Evolutionary conservation across 306 rosid genomes (phyloP).

Genomic region (Fragaria vesca): DNA sequence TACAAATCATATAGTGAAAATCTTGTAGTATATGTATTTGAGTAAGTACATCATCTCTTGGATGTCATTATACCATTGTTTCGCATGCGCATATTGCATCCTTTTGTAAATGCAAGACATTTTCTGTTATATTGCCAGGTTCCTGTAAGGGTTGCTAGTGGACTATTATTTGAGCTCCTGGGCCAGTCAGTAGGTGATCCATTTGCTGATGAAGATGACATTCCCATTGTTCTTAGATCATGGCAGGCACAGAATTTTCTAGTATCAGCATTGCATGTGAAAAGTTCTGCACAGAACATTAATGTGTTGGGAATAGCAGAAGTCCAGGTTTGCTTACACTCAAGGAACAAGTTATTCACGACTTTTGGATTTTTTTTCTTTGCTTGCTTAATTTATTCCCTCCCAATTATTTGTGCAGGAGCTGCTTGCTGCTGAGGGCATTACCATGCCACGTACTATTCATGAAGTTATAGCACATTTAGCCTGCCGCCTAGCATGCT

Average conservation of each 20-base stretch:
- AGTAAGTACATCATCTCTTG: neutral
- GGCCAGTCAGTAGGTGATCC: conserved; percentile 76
- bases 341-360: neutral
- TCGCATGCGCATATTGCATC: neutral
- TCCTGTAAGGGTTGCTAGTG: conserved; percentile 77
- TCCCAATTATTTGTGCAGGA: conserved; percentile 34
- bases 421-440: conserved; percentile 52
- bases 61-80: neutral
- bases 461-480: conserved; percentile 60
- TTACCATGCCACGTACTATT: conserved; percentile 41
- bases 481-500: conserved; percentile 57
- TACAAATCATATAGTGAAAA: neutral
- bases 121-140: conserved; percentile 33
- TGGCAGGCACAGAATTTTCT: conserved; percentile 73
- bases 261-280: conserved; percentile 61
- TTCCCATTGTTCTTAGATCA: conserved; percentile 67
- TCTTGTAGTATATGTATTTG: neutral
- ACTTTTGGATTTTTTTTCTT: neutral
- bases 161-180: conserved; percentile 68
- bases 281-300: conserved; percentile 44
- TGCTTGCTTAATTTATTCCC: conserved; percentile 4
- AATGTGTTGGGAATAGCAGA: conserved; percentile 65
- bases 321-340: conserved; percentile 57
- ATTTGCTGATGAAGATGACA: conserved; percentile 57
- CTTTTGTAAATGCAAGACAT: neutral